These are phyloP conservation scores for Barbatosphaeria neglecta DNA, from an alignment of 495 filamentous ascomycete species.

Conservation along the genomic window DNA sequence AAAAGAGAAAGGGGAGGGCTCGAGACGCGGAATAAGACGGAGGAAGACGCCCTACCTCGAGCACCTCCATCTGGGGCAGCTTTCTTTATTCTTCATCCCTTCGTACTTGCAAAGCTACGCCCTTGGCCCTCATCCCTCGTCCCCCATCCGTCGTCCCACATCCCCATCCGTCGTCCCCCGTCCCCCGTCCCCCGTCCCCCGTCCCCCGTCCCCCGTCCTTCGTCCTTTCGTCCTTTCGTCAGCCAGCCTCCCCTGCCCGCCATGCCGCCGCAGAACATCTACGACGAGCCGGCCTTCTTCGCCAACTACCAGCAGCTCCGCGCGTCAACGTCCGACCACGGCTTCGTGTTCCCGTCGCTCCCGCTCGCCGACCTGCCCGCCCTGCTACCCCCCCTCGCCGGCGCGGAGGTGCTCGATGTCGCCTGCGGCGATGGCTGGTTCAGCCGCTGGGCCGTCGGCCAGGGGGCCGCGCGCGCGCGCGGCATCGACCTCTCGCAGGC, in stretches of 20 bases:
- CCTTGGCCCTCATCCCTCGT: too few species aligned
- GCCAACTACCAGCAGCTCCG: slow-evolving; percentile 20
- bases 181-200: too few species aligned
- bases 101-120: too few species aligned
- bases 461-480: slow-evolving; percentile 14
- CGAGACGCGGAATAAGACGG: too few species aligned
- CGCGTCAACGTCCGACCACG: slow-evolving; percentile 14
- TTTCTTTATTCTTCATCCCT: too few species aligned
- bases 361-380: slow-evolving; percentile 9
- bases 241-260: background rate
- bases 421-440: slow-evolving; percentile 29
- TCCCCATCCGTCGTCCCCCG: too few species aligned
- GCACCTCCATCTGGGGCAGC: too few species aligned
- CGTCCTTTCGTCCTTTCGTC: background rate
- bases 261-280: slow-evolving; percentile 25
- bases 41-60: too few species aligned
- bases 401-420: slow-evolving; percentile 18
- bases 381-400: slow-evolving; percentile 12
- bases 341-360: slow-evolving; percentile 22
- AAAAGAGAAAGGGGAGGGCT: too few species aligned
- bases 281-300: slow-evolving; percentile 22
- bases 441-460: slow-evolving; percentile 17
- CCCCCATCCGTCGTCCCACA: too few species aligned
- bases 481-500: slow-evolving; percentile 25
- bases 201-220: background rate